phyloP scores from a whole-genome alignment of 2,329 filamentous ascomycete species.

The Davidsoniella eucalypti region DNA sequence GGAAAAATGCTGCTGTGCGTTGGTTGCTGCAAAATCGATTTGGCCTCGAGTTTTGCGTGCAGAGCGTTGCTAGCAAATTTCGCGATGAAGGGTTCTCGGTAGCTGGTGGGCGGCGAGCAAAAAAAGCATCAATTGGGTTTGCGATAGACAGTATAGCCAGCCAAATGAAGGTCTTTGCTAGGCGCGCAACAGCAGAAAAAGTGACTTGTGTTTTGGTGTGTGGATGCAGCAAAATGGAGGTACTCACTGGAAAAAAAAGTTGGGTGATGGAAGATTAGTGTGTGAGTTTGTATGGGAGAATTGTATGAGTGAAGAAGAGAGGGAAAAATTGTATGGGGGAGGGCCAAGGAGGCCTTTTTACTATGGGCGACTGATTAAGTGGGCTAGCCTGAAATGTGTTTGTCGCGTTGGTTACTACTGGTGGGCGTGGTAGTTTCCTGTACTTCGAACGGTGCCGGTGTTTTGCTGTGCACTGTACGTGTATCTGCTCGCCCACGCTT shows the following conservation, averaged over 20 bases:
- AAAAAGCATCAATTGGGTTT: conserved; percentile 1
- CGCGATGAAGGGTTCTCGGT: too few relatives aligned
- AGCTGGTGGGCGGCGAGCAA: conserved; percentile 17
- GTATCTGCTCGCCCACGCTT: neutral
- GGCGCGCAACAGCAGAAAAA: conserved; percentile 13
- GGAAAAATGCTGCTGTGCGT: too few relatives aligned
- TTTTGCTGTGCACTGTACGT: conserved; percentile 7
- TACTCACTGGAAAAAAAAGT: conserved; percentile 30
- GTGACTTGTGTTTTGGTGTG: conserved; percentile 16
- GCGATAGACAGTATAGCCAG: conserved; percentile 1
- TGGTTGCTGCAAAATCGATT: too few relatives aligned
- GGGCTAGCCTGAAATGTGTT: conserved; percentile 15
- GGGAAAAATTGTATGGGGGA: conserved; percentile 38
- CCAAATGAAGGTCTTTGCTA: neutral
- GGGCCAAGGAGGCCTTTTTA: conserved; percentile 44
- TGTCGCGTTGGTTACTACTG: conserved; percentile 10
- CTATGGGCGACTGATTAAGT: conserved; percentile 47
- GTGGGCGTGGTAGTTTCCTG: conserved; percentile 14
- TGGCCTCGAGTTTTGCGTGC: too few relatives aligned
- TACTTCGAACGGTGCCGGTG: neutral
- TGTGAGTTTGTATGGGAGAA: conserved; percentile 35
- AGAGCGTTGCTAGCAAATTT: too few relatives aligned
- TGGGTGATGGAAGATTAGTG: conserved; percentile 32
- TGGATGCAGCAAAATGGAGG: conserved; percentile 22
- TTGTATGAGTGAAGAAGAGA: conserved; percentile 47